A percentile compares a stretch with the other conserved stretches of the same genome.
phyloP scores from a whole-genome alignment of 1,139 yeast species.

The Entelexis paramagnoliae region DNA sequence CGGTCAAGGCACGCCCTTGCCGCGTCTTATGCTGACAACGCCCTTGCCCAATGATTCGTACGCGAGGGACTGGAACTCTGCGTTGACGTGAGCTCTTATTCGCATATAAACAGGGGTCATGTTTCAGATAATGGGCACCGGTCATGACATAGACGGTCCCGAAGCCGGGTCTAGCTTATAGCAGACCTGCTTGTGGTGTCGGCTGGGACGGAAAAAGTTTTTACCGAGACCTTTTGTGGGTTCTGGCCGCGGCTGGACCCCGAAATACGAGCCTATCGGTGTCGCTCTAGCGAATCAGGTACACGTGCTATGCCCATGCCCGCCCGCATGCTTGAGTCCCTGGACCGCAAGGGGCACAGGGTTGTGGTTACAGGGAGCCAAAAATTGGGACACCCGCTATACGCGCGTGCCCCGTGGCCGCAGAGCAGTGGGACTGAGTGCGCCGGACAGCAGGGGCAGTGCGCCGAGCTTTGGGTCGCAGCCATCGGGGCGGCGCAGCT shows the following conservation, averaged over 20 bases:
- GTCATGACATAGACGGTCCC: background rate
- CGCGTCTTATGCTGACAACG: background rate
- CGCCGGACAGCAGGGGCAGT: too few relatives aligned
- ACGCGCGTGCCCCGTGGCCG: too few relatives aligned
- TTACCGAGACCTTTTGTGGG: background rate
- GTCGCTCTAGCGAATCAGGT: background rate
- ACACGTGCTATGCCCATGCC: background rate
- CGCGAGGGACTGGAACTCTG: background rate
- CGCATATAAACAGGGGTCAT: background rate
- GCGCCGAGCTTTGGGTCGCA: too few relatives aligned
- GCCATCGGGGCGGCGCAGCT: too few relatives aligned
- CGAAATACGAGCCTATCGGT: background rate
- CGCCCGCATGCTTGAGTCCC: background rate
- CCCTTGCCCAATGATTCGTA: background rate
- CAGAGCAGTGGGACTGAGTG: too few relatives aligned
- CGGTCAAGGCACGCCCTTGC: background rate
- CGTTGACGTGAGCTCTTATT: background rate
- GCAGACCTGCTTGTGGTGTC: too few relatives aligned
- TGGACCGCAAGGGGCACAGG: constrained; percentile 6
- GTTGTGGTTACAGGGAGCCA: background rate
- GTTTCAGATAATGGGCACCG: too few relatives aligned
- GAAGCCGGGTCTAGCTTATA: too few relatives aligned
- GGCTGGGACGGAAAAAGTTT: background rate
- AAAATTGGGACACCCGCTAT: background rate
- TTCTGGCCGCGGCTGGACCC: background rate